Percentiles rank a stretch among this genome's conserved stretches.
Evolutionary conservation across 805 yeast species (phyloP).

Genomic region (Saturnispora serradocipensis): DNA sequence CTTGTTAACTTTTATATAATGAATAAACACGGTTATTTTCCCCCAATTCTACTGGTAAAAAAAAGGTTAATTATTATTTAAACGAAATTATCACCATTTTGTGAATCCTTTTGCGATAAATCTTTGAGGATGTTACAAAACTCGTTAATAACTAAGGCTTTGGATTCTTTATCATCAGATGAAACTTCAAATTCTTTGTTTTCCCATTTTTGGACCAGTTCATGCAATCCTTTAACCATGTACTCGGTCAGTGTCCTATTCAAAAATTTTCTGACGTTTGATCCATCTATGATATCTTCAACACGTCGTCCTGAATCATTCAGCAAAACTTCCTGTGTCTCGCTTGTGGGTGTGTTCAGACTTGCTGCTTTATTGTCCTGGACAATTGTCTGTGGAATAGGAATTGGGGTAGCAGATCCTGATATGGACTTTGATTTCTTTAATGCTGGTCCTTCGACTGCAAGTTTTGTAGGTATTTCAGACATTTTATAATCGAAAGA

Average conservation of each 20-base stretch:
- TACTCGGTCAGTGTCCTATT: conserved; percentile 39
- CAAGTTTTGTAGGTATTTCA: neutral
- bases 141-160: conserved; percentile 8
- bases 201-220: conserved; percentile 24
- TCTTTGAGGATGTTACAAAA: conserved; percentile 11
- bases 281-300: conserved; percentile 44
- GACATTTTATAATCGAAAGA: neutral
- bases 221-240: conserved; percentile 34
- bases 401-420: conserved; percentile 17
- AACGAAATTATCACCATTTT: neutral
- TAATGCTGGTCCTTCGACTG: conserved; percentile 2
- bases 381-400: conserved; percentile 17
- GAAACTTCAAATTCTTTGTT: conserved; percentile 12
- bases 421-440: conserved; percentile 6
- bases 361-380: neutral
- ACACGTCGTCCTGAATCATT: conserved; percentile 12
- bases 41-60: neutral
- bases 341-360: neutral
- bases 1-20: neutral
- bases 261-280: conserved; percentile 40
- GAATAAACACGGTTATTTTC: neutral
- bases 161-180: neutral
- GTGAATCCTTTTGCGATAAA: conserved; percentile 1
- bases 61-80: neutral
- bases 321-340: conserved; percentile 6